phyloP scores from a whole-genome alignment of 2,329 filamentous ascomycete genomes.

The Xylariales sp. region DNA sequence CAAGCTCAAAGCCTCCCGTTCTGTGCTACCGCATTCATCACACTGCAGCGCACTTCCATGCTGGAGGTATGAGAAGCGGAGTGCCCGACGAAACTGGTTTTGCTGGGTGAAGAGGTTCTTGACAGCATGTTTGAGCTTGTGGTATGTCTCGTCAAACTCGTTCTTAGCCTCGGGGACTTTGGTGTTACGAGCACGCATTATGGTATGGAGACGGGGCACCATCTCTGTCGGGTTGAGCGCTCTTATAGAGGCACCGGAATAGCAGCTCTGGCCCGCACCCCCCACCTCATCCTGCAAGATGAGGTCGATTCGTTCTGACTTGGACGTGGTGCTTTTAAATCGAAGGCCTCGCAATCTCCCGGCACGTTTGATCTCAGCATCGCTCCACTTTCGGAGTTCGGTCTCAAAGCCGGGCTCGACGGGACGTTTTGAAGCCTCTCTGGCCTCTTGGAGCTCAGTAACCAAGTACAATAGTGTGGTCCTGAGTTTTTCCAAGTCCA shows the following conservation, averaged over 20 bases:
- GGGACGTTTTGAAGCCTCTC: background rate
- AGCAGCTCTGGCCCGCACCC: background rate
- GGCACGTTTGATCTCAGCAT: background rate
- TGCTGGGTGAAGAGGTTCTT: background rate
- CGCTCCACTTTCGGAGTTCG: background rate
- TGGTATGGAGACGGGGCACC: background rate
- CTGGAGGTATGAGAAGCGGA: constrained; percentile 7
- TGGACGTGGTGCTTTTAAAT: background rate
- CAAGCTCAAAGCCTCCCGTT: constrained; percentile 12
- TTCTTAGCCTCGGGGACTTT: background rate
- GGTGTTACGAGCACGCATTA: background rate
- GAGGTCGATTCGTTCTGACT: background rate
- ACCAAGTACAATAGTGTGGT: background rate
- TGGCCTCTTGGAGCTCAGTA: no score
- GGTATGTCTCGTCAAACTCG: constrained; percentile 1
- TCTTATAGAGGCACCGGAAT: background rate
- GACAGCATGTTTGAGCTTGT: background rate
- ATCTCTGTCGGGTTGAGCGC: background rate
- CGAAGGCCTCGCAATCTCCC: constrained; percentile 2
- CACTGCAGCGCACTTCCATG: background rate
- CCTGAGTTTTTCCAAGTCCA: background rate
- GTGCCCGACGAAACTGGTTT: background rate
- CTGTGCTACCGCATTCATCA: constrained; percentile 10
- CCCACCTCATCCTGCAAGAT: background rate
- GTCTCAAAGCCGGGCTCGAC: background rate